Evolutionary conservation across 1,284 basidiomycete species (phyloP).

Genomic region (Apiotrichum mycotoxinovorans): DNA sequence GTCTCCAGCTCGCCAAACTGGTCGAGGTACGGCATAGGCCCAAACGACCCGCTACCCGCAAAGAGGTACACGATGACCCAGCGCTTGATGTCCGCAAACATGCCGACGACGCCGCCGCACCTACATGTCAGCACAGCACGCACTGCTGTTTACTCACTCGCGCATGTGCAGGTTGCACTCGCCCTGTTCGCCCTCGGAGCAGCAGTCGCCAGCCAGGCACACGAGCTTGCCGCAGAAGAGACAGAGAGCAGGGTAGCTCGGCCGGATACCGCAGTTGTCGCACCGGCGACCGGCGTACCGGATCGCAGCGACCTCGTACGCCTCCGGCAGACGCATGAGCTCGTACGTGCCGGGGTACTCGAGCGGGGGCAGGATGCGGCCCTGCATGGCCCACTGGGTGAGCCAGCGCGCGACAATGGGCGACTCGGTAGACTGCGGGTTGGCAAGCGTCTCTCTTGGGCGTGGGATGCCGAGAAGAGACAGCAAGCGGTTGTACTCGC

Average conservation of each 20-base stretch:
- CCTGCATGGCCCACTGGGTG: slow-evolving; percentile 47
- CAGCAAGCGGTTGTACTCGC: slow-evolving; percentile 77
- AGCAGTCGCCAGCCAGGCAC: slow-evolving; percentile 92
- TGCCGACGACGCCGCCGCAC: slow-evolving; percentile 81
- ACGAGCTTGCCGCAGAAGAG: slow-evolving; percentile 82
- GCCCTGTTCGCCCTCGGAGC: slow-evolving; percentile 66
- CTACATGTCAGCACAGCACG: slow-evolving; percentile 51
- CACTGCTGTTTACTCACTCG: slow-evolving; percentile 61
- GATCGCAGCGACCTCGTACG: slow-evolving; percentile 79
- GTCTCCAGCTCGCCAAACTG: slow-evolving; percentile 91
- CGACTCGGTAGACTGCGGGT: slow-evolving; percentile 61
- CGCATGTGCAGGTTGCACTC: slow-evolving; percentile 96
- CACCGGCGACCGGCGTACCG: slow-evolving; percentile 68
- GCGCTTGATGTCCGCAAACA: slow-evolving; percentile 88
- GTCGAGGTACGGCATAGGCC: slow-evolving; percentile 87
- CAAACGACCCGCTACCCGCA: slow-evolving; percentile 81
- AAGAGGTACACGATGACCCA: slow-evolving; percentile 92
- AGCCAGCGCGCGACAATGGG: slow-evolving; percentile 48
- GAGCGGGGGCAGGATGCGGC: slow-evolving; percentile 56
- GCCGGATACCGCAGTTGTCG: slow-evolving; percentile 70
- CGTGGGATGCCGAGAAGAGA: slow-evolving; percentile 70
- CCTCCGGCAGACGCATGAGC: slow-evolving; percentile 72
- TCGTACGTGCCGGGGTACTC: slow-evolving; percentile 86
- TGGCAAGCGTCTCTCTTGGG: slow-evolving; percentile 66
- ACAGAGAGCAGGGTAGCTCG: slow-evolving; percentile 85